Conservation (phyloP, 352 stramenopile genomes). For the Globisporangium alternatum region DNA sequence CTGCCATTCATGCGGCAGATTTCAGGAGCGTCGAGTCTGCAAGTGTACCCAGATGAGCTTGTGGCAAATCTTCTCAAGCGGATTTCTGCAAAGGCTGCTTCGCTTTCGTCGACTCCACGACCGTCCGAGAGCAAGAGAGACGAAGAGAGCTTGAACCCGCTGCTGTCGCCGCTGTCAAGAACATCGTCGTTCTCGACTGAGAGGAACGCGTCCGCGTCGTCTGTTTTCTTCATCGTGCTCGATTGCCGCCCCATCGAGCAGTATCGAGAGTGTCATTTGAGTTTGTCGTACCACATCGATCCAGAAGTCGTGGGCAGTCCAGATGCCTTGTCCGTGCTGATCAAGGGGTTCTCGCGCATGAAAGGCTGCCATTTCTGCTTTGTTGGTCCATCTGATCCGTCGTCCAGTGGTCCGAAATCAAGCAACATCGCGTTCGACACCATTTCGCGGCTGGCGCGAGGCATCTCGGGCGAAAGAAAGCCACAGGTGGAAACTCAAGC, state of each 20-base stretch:
- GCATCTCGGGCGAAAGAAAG: slow-evolving; percentile 59
- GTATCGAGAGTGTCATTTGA: slow-evolving; percentile 79
- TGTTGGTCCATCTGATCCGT: slow-evolving; percentile 55
- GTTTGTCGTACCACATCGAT: slow-evolving; percentile 85
- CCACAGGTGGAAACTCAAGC: neutral
- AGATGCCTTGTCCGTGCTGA: slow-evolving; percentile 65
- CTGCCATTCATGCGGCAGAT: slow-evolving; percentile 70
- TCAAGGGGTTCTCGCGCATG: slow-evolving; percentile 82
- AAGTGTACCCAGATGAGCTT: slow-evolving; percentile 82
- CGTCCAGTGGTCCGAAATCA: slow-evolving; percentile 17
- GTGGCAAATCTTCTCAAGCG: slow-evolving; percentile 71
- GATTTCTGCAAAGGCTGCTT: slow-evolving; percentile 20
- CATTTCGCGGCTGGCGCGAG: slow-evolving; percentile 51
- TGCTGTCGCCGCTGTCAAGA: slow-evolving; percentile 26
- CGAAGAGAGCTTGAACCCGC: slow-evolving; percentile 28
- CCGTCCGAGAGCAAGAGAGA: neutral
- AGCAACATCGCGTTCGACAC: slow-evolving; percentile 45
- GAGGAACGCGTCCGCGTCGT: slow-evolving; percentile 31
- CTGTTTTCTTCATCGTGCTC: slow-evolving; percentile 77
- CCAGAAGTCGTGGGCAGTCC: slow-evolving; percentile 68
- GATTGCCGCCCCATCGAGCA: slow-evolving; percentile 76
- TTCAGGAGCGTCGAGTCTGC: slow-evolving; percentile 68
- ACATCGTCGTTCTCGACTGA: slow-evolving; percentile 38
- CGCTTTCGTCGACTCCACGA: neutral
- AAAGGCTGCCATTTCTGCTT: slow-evolving; percentile 91